Base-by-base conservation (phyloP, 2,329 filamentous ascomycete genomes). In the Diaporthe aspalathi region DNA sequence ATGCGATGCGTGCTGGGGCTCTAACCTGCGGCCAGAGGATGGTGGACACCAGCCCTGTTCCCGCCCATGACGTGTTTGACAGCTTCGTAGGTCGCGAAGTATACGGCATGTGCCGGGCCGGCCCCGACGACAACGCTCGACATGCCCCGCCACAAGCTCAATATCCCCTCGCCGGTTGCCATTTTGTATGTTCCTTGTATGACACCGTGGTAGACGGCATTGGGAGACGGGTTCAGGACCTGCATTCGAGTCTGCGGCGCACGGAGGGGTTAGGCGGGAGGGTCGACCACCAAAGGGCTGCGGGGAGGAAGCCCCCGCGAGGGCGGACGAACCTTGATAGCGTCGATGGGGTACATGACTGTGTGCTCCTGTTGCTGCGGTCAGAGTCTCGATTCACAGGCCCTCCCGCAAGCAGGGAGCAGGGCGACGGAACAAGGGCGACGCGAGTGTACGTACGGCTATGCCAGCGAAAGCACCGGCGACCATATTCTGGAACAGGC, bases 311-410 rank as follows among this genome's bases (percentile, higher is more conserved):
- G 38, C 49, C 32, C 49, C 32, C 45, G 69, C 57, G 60, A 53
- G 38, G 70, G 57, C 67, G 50, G 63, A 70, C 81, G 75, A 76
- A 98, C 96, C 92, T 99, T 99, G 80, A 99, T 93, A 76, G 97
- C 90, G 85, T 99, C 96, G 80, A 99, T 93, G 24, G 96, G 96
- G 81, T 99, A 99, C 96, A 99, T 98, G 78, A 97, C 95, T 72
- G 95, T 97, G 83, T 98, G 95, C 85, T 98, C 95, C 95, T 98
- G 76, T 66, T 73, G 27, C 32, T 32, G 45, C 68, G 43, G 63
- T 72, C 63, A 72, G 67, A 7, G 47, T 57, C 52, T 45, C 45
- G 32, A 67, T 67, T 77, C 73, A 76, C 75, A 4, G 35, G 35
- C 5, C 35, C 11, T 12, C 35, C 35, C 2, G 35, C 35, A 38